phyloP scores from a whole-genome alignment of 2,329 filamentous ascomycete species.

The Sordariomycetes sp. region DNA sequence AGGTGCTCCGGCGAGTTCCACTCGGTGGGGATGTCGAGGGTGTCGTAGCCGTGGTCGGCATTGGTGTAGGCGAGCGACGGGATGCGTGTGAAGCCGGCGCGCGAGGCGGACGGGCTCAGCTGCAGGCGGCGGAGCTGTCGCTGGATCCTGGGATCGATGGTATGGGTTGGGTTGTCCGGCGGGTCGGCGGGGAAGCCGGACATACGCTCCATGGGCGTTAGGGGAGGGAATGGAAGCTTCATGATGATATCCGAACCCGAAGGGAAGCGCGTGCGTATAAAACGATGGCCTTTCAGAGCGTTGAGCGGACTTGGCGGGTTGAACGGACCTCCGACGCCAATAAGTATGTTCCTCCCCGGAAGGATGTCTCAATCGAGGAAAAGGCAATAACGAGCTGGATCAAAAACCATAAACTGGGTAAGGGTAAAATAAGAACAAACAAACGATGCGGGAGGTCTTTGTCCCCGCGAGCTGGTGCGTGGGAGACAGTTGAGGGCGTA shows the following conservation, averaged over 20 bases:
- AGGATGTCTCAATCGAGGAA: no score
- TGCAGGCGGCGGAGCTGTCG: slow-evolving; percentile 1
- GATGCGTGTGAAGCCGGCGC: slow-evolving; percentile 1
- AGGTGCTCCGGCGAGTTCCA: slow-evolving; percentile 3
- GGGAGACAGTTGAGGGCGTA: neutral
- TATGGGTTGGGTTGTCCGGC: neutral
- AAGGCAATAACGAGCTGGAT: no score
- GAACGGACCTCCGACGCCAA: no score
- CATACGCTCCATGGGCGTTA: neutral
- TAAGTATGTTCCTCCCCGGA: no score
- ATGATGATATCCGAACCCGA: neutral
- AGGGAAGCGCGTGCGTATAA: neutral
- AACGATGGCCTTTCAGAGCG: neutral
- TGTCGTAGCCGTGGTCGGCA: slow-evolving; percentile 4
- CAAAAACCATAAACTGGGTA: no score
- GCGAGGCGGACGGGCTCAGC: neutral
- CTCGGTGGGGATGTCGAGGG: slow-evolving; percentile 1
- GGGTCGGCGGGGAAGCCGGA: neutral
- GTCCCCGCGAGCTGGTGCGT: neutral
- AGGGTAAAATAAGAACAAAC: neutral
- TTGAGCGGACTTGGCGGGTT: no score
- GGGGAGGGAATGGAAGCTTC: neutral
- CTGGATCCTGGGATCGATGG: neutral
- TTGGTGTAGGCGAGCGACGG: slow-evolving; percentile 1
- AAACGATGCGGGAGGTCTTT: neutral